Evolutionary conservation across 805 yeast species (phyloP).

Genomic region (Ogataea methanolica): DNA sequence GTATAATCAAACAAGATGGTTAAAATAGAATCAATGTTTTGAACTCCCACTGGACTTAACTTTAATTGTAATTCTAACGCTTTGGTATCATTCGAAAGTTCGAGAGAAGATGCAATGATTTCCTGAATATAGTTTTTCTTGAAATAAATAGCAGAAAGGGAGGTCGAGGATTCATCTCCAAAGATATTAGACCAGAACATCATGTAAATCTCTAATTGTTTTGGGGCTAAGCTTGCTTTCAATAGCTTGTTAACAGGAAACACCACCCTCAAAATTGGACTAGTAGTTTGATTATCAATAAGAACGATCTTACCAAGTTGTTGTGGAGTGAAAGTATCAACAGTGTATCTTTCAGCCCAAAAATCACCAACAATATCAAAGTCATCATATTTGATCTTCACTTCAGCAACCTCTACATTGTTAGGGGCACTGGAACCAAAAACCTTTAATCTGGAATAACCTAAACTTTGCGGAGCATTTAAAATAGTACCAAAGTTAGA

Average conservation of each 20-base stretch:
- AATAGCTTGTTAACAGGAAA: slow-evolving; percentile 28
- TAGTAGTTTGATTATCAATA: slow-evolving; percentile 29
- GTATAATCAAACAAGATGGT: slow-evolving; percentile 31
- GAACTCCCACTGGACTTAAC: slow-evolving; percentile 44
- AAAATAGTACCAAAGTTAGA: slow-evolving; percentile 36
- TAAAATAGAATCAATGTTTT: slow-evolving; percentile 32
- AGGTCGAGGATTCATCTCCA: slow-evolving; percentile 57
- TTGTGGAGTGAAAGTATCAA: slow-evolving; percentile 17
- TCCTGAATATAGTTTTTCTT: slow-evolving; percentile 31
- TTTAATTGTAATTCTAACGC: slow-evolving; percentile 44
- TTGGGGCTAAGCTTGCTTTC: slow-evolving; percentile 8
- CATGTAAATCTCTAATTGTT: slow-evolving; percentile 28
- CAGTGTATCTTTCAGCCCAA: slow-evolving; percentile 23
- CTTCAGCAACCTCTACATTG: neutral
- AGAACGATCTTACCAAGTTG: slow-evolving; percentile 29
- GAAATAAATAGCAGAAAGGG: slow-evolving; percentile 41
- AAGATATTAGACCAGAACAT: slow-evolving; percentile 51
- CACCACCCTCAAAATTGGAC: slow-evolving; percentile 38
- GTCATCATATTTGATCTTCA: neutral
- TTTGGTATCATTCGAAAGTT: slow-evolving; percentile 13
- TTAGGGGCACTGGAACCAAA: neutral
- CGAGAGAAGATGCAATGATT: slow-evolving; percentile 34
- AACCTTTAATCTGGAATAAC: neutral
- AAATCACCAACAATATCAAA: slow-evolving; percentile 6
- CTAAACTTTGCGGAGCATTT: neutral